phyloP scores from a whole-genome alignment of 352 stramenopile species.

The Phytopythium delawarense region DNA sequence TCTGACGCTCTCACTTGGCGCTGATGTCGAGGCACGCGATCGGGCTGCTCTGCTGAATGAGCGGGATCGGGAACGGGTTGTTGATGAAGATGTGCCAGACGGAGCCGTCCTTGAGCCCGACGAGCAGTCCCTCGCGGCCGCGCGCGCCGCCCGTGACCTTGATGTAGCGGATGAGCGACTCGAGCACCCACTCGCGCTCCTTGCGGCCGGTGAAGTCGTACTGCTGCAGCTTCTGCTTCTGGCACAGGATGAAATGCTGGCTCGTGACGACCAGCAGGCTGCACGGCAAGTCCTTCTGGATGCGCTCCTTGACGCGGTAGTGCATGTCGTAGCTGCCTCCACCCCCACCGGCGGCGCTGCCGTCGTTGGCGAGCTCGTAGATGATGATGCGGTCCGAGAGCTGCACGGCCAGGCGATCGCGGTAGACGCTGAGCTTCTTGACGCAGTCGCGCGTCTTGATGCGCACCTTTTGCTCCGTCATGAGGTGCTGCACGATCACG shows the following conservation, averaged over 20 bases:
- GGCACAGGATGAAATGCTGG: constrained; percentile 89
- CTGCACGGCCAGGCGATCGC: constrained; percentile 90
- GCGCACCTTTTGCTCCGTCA: constrained; percentile 93
- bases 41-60: constrained; percentile 83
- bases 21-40: constrained; percentile 91
- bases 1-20: constrained; percentile 50
- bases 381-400: constrained; percentile 93
- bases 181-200: constrained; percentile 84
- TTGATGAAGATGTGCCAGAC: constrained; percentile 94
- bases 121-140: constrained; percentile 86
- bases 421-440: constrained; percentile 93
- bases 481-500: constrained; percentile 94
- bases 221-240: constrained; percentile 92
- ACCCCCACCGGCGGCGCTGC: constrained; percentile 11
- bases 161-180: constrained; percentile 89
- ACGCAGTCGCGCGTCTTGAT: constrained; percentile 95
- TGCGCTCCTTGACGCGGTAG: constrained; percentile 90
- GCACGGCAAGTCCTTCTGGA: constrained; percentile 80
- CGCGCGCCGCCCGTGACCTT: constrained; percentile 89
- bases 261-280: constrained; percentile 89
- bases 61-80: constrained; percentile 92
- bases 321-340: constrained; percentile 88
- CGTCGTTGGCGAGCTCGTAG: constrained; percentile 88
- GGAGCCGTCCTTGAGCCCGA: constrained; percentile 90
- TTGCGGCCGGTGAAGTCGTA: constrained; percentile 88